Percentiles rank a stretch among this genome's conserved stretches.
phyloP scores from a whole-genome alignment of 495 filamentous ascomycete genomes.

The Neurospora africana region DNA sequence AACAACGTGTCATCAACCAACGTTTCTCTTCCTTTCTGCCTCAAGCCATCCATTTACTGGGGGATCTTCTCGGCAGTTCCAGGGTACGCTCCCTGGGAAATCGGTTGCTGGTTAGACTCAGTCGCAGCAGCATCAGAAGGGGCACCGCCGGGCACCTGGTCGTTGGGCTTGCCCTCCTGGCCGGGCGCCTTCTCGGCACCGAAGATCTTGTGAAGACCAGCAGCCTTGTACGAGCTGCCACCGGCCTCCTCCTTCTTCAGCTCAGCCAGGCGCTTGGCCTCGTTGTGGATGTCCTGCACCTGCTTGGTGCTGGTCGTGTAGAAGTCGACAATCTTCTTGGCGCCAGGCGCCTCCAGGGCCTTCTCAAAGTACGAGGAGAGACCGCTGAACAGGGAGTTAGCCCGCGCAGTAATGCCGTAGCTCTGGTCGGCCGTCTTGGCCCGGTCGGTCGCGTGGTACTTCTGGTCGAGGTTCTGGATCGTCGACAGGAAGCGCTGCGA shows the following conservation, averaged over 20 bases:
- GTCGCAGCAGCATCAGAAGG: constrained; percentile 3
- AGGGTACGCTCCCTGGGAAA: background rate
- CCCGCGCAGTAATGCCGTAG: constrained; percentile 62
- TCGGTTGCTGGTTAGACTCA: constrained; percentile 5
- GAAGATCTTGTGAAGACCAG: constrained; percentile 34
- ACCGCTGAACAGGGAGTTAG: constrained; percentile 52
- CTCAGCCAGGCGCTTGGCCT: constrained; percentile 78
- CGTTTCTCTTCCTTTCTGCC: background rate
- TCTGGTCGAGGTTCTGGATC: constrained; percentile 65
- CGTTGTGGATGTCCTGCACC: constrained; percentile 82
- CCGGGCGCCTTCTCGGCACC: constrained; percentile 27
- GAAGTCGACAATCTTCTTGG: constrained; percentile 74
- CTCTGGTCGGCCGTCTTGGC: constrained; percentile 64
- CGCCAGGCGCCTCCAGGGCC: constrained; percentile 72
- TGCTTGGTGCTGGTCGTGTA: constrained; percentile 73
- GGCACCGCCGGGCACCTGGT: constrained; percentile 8
- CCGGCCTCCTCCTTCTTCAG: constrained; percentile 63
- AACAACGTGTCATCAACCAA: background rate
- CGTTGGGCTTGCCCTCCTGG: background rate
- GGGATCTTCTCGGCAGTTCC: background rate
- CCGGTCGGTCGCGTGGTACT: constrained; percentile 69
- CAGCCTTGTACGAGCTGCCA: constrained; percentile 37
- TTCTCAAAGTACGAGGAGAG: constrained; percentile 78
- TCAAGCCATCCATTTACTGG: background rate
- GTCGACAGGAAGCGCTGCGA: constrained; percentile 63